Base-by-base conservation (phyloP, 768 basidiomycete genomes). In the Mycena chlorophos region DNA sequence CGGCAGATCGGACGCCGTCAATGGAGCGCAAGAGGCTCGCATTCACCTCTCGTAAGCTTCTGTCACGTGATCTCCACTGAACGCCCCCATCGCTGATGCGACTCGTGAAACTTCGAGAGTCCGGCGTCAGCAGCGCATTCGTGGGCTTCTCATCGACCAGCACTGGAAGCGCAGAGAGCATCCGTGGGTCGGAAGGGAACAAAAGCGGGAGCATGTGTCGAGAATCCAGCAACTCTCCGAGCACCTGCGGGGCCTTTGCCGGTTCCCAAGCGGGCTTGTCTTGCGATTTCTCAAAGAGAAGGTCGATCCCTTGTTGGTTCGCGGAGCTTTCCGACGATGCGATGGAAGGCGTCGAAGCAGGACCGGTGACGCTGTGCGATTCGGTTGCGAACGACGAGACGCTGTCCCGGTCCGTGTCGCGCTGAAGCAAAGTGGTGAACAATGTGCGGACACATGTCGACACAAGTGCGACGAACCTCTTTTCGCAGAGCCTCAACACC, bases 201-300 rank as follows among this genome's bases (percentile, higher is more conserved):
- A 84, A 77, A 46, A 96, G 76, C 1, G 92, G 93, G 22, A 98
- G 81, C 94, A 98, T 98, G 69, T 89, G 84, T 60, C 94, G 82
- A 23, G 91, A 94, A 69, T 99, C 94, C 59, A 98, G 76, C 23
- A 98, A 73, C 69, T 99, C 97, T 27, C 94, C 94, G 1, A 94
- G 80, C 23, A 86, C 86, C 64, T 90, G 89, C 0, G 92, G 88
- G 19, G 91, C 82, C 50, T 81, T 82, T 0, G 83, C 77, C 14
- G 94, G 91, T 52, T 87, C 85, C 87, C 94, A 98, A 4, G 80
- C 69, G 0, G 85, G 81, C 39, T 84, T 80, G 30, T 86, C 84
- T 28, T 80, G 76, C 0, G 73, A 69, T 55, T 78, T 83, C 69
- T 93, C 88, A 65, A 98, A 94, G 23, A 97, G 73, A 23, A 84